Evolutionary conservation across 2,329 filamentous ascomycete genomes (phyloP), one percentile per base, ranked within the genome.

Genomic region (Calonectria honghensis): DNA sequence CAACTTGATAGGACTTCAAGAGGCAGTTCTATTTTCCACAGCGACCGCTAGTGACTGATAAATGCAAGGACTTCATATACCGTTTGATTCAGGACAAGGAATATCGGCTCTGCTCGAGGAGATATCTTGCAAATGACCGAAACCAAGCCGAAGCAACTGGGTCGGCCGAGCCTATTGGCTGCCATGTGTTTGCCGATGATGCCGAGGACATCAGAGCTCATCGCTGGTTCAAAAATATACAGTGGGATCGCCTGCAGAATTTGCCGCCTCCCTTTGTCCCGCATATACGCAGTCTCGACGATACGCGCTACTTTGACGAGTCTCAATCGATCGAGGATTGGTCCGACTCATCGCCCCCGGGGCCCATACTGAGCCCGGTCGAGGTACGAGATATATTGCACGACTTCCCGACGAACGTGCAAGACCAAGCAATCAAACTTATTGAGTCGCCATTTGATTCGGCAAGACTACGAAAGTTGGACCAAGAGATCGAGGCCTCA

Each of bases 271-370:
- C 96, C 0, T 96, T 97, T 80, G 87, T 97, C 0, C 96, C 96
- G 0, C 89, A 92, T 13, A 92, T 98, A 31, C 88, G 88, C 50
- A 87, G 88, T 37, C 87, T 89, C 76, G 93, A 94, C 67, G 94
- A 96, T 82, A 97, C 96, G 1, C 95, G 94, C 80, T 98, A 98
- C 83, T 98, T 98, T 81, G 95, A 98, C 73, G 93, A 96, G 65
- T 94, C 95, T 77, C 92, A 94, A 51, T 89, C 93, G 35, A 91
- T 96, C 67, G 92, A 90, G 41, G 92, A 94, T 79, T 88, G 89
- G 88, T 88, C 90, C 2, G 88, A 89, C 35, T 90, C 89, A 7
- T 83, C 86, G 3, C 83, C 84, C 1, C 85, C 85, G 1, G 81
- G 80, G 50, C 79, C 75, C 10, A 76, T 81, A 24, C 79, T 80